Base-by-base conservation (phyloP, 2,329 filamentous ascomycete species). In the Cladosporium sp. region DNA sequence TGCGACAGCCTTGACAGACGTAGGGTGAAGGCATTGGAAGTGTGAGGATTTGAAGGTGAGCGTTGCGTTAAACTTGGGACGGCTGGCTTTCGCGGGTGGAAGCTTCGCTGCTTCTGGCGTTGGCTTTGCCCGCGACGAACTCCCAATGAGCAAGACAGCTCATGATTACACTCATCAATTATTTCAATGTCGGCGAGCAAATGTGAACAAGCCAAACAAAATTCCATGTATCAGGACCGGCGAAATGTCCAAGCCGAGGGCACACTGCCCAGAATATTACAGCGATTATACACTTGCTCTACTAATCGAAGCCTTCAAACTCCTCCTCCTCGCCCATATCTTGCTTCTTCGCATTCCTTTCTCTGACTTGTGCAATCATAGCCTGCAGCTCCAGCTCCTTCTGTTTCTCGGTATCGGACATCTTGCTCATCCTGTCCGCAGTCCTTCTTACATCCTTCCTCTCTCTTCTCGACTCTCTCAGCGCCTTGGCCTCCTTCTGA, bases 371-470 rank as follows among this genome's bases (percentile, higher is more conserved):
- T 5, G 54, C 51, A 6, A 49, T 54, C 15, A 47, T 32, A 11
- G 42, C 40, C 25, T 55, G 45, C 29, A 49, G 45, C 51, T 55
- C 49, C 39, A 51, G 51, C 38, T 59, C 41, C 40, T 56, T 52
- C 20, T 53, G 46, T 43, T 56, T 39, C 40, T 53, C 53, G 39
- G 50, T 53, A 35, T 58, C 55, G 32, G 53, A 54, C 49, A 57
- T 57, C 6, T 52, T 39, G 7, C 43, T 40, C 38, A 61, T 57
- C 27, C 42, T 39, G 8, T 51, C 49, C 7, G 41, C 43, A 18
- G 29, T 41, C 11, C 49, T 42, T 47, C 43, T 32, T 29, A 48
- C 47, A 50, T 51, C 42, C 55, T 52, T 43, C 45, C 29, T 33
- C 39, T 50, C 52, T 50, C 52, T 38, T 8, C 35, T 43, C 38